Base-by-base conservation (phyloP, 192 early-diverging fungal species). In the Umbelopsis isabellina region DNA sequence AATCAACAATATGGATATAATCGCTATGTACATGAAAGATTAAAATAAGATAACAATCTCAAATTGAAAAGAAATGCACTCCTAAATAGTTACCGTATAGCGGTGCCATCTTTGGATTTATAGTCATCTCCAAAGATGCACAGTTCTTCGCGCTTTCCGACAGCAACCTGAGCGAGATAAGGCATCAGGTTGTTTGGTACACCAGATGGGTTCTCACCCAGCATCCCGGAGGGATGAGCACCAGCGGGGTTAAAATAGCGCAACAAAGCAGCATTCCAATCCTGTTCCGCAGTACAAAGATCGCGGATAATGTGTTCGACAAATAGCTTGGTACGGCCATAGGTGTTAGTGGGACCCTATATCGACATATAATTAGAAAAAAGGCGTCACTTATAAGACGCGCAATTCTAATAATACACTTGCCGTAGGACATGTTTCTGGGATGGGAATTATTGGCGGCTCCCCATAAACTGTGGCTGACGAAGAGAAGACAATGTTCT, bases 201-300 rank as follows among this genome's bases (percentile, higher is more conserved):
- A 52, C 89, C 89, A 72, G 89, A 85, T 13, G 91, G 92, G 72
- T 97, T 92, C 72, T 99, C 97, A 50, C 97, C 97, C 75, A 98
- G 94, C 30, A 88, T 84, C 47, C 97, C 97, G 20, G 93, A 87
- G 69, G 83, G 87, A 80, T 99, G 94, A 4, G 97, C 97, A 58
- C 97, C 97, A 33, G 92, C 92, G 10, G 97, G 94, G 80, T 99
- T 99, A 67, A 99, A 99, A 82, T 98, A 99, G n/a, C 97, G 81
- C 50, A 92, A 85, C 61, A 92, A 80, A 71, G 87, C 83, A 16
- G 85, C 85, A 64, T 89, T 89, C 86, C 85, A 89, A 20, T 85
- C 82, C 1, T 75, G 58, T 58, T 87, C 79, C 3, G 86, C 86
- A 11, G 67, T 72, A 68, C 84, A 87, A 66, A 91, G 87, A 70